Base-by-base conservation (phyloP, 2,329 filamentous ascomycete species). In the Cercospora zeina region DNA sequence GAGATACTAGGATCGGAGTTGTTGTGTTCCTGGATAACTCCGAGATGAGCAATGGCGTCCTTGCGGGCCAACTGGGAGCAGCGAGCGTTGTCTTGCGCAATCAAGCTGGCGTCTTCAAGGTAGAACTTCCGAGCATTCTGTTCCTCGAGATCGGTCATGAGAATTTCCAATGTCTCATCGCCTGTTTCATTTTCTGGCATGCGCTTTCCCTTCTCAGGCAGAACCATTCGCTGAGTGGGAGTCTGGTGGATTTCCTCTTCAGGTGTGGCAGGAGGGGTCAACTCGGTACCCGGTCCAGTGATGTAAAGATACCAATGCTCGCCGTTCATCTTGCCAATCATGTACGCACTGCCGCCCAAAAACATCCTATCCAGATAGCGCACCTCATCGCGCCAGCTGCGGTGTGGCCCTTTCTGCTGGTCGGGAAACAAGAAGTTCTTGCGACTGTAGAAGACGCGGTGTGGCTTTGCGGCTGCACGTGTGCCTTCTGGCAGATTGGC, bases 281-380 rank as follows among this genome's bases (percentile, higher is more conserved):
- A 81, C 58, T 85, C 81, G 53, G 85, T 88, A 74, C 89, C 88
- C 16, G 95, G 93, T 56, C 91, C 91, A 11, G 95, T 97, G 72
- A 97, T 88, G 80, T 99, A 99, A 60, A 99, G 82, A 76, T 97
- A 97, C 95, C 95, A 99, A 72, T 99, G 95, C 77, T 99, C 95
- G 62, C 95, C 93, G 71, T 99, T 99, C 93, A 97, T 97, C 80
- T 97, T 97, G 73, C 95, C 95, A 68, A 99, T 96, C 93, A 97
- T 96, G 78, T 99, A 99, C 55, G 95, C 95, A 77, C 93, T 97
- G 59, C 95, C 95, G 61, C 90, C 89, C 65, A 89, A 83, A 75
- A 99, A 97, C 77, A 93, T 90, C 74, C 90, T 89, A 78, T 99
- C 95, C 66, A 99, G 83, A 71, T 89, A 96, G 71, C 88, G 89